Conservation (phyloP, 176 grass and related monocot species). For the Juncus inflexus region DNA sequence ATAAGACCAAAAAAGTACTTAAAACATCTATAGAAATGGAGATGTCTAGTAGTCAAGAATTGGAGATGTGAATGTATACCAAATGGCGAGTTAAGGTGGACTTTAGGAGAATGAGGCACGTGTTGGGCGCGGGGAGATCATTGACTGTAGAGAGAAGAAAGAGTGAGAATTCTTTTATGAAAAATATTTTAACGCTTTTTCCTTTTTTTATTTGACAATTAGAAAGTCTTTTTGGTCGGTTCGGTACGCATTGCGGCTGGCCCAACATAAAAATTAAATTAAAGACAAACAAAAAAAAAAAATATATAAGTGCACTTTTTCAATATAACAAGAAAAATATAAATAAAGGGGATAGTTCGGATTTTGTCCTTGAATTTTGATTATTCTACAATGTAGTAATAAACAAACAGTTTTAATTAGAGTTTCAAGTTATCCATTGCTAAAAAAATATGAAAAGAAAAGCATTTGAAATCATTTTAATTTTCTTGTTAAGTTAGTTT, state of each 20-base stretch:
- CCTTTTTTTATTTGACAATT: no score
- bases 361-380: no score
- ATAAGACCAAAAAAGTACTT: no score
- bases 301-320: no score
- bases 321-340: no score
- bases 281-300: neutral
- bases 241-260: slow-evolving; percentile 5
- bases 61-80: neutral
- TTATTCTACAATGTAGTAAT: no score
- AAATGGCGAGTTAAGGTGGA: slow-evolving; percentile 14
- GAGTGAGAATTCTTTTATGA: neutral
- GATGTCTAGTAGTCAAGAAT: neutral
- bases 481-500: no score
- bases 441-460: no score
- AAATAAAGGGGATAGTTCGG: no score
- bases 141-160: slow-evolving; percentile 26
- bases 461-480: no score
- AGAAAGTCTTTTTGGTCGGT: slow-evolving; percentile 10
- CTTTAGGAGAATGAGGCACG: neutral
- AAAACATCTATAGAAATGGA: neutral
- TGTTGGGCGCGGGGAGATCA: slow-evolving; percentile 6
- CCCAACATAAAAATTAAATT: neutral
- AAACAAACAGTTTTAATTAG: no score
- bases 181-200: neutral
- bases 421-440: no score